Evolutionary conservation across 768 basidiomycete species (phyloP), one percentile per base, ranked within the genome.

Genomic region (Boletus rubropictus): DNA sequence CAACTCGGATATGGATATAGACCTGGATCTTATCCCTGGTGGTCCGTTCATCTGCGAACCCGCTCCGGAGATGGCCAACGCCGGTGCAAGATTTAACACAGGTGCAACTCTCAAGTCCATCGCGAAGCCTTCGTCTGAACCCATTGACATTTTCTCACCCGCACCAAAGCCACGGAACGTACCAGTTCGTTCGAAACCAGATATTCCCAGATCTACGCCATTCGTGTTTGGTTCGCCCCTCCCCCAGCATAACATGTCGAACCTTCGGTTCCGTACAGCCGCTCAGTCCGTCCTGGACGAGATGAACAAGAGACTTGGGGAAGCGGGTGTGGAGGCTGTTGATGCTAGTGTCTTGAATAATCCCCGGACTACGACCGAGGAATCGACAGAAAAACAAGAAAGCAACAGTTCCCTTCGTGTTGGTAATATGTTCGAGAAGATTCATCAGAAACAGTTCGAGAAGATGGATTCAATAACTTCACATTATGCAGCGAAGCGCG

Each of bases 211-310:
- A 35, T 61, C 62, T 2, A 63, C 75, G 20, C 79, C 82, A 0
- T 91, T 90, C 68, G 60, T 88, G 18, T 91, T 91, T 56, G 88
- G 88, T 21, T 89, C 88, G 0, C 83, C 86, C 0, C 73, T 78
- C 3, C 80, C 84, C 7, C 76, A 77, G 49, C 73, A 86, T 56
- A 73, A 69, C 38, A 73, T 78, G 36, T 80, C 82, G 27, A 81
- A 86, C 53, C 65, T 69, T n/a, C 77, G 83, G 42, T 90, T 91
- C 67, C 75, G 72, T 42, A 63, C 70, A 2, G 82, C 83, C 0
- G 83, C 86, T 0, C 73, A 79, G n/a, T 75, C 76, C 18, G 81
- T 92, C 24, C 69, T 91, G 25, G 84, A 82, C 41, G 89, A 92
- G 65, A 88, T 92, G 84, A 89, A 90, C 61, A 71, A 74, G 42